Conservation (phyloP, 2,329 filamentous ascomycete species). For the Xylaria sp. region DNA sequence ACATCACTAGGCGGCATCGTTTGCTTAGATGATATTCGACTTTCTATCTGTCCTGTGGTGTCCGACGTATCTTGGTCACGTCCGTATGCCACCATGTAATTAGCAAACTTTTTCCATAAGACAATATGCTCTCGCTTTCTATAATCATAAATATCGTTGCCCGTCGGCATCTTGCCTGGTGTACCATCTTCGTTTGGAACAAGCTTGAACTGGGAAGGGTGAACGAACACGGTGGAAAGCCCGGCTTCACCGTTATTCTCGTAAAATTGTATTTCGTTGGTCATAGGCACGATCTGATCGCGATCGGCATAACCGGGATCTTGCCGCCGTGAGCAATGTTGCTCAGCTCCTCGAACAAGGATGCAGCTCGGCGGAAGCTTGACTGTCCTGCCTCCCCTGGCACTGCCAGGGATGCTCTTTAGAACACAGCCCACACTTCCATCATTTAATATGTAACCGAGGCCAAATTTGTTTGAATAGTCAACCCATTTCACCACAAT, state of each 20-base stretch:
- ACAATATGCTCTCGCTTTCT: slow-evolving; percentile 73
- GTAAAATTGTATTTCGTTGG: slow-evolving; percentile 75
- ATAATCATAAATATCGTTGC: slow-evolving; percentile 72
- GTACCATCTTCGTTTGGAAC: slow-evolving; percentile 66
- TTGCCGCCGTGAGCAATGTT: slow-evolving; percentile 71
- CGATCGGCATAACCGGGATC: slow-evolving; percentile 66
- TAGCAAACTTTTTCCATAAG: slow-evolving; percentile 78
- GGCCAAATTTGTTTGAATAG: slow-evolving; percentile 86
- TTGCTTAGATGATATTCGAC: slow-evolving; percentile 53
- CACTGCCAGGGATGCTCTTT: slow-evolving; percentile 63
- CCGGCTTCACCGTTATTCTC: slow-evolving; percentile 75
- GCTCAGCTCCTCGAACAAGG: slow-evolving; percentile 76
- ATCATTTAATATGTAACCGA: slow-evolving; percentile 85
- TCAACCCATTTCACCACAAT: slow-evolving; percentile 86
- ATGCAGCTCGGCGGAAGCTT: slow-evolving; percentile 75
- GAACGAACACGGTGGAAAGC: slow-evolving; percentile 70
- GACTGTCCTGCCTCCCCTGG: slow-evolving; percentile 60
- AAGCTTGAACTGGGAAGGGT: slow-evolving; percentile 70
- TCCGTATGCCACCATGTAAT: slow-evolving; percentile 79
- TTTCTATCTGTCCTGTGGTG: slow-evolving; percentile 55
- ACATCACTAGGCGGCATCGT: slow-evolving; percentile 64
- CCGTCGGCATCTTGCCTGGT: slow-evolving; percentile 68
- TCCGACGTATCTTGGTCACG: slow-evolving; percentile 71
- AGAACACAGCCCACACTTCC: slow-evolving; percentile 80
- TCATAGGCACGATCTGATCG: slow-evolving; percentile 72